A percentile compares a stretch with the other conserved stretches of the same genome.
These are phyloP conservation scores for Wallacemonas collosoma DNA, from an alignment of 208 protist genomes.

Conservation along the genomic window DNA sequence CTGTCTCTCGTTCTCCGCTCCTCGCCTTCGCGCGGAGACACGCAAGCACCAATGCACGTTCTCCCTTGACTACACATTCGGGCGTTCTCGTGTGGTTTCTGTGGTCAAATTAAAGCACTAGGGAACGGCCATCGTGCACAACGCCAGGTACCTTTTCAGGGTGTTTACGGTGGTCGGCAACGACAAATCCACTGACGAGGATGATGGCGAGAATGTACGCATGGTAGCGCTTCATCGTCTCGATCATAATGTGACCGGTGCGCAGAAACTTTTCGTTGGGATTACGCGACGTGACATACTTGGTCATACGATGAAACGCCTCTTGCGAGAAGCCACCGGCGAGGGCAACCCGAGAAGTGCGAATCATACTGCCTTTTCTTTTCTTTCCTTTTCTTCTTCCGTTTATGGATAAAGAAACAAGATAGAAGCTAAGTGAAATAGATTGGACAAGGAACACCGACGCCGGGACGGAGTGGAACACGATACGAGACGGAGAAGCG, in stretches of 20 bases:
- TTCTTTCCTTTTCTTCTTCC: not conserved
- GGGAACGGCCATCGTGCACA: conserved; percentile 78
- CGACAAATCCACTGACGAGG: conserved; percentile 61
- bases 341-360: conserved; percentile 20
- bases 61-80: too few species aligned
- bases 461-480: too few species aligned
- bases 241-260: conserved; percentile 79
- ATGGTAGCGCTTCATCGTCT: conserved; percentile 84
- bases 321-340: conserved; percentile 73
- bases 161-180: conserved; percentile 65
- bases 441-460: too few species aligned
- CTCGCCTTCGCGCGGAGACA: not conserved
- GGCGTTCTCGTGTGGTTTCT: not conserved
- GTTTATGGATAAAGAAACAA: not conserved
- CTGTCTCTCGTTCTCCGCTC: not conserved
- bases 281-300: conserved; percentile 87
- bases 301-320: conserved; percentile 82
- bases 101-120: conserved; percentile 60
- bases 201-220: conserved; percentile 70
- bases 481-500: too few species aligned
- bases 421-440: too few species aligned
- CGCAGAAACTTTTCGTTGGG: conserved; percentile 86
- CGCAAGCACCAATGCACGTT: not conserved
- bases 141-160: conserved; percentile 59
- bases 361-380: conserved; percentile 23